Evolutionary conservation across 2,329 filamentous ascomycete species (phyloP), one percentile per base, ranked within the genome.

Genomic region (Venturiaceae sp.): DNA sequence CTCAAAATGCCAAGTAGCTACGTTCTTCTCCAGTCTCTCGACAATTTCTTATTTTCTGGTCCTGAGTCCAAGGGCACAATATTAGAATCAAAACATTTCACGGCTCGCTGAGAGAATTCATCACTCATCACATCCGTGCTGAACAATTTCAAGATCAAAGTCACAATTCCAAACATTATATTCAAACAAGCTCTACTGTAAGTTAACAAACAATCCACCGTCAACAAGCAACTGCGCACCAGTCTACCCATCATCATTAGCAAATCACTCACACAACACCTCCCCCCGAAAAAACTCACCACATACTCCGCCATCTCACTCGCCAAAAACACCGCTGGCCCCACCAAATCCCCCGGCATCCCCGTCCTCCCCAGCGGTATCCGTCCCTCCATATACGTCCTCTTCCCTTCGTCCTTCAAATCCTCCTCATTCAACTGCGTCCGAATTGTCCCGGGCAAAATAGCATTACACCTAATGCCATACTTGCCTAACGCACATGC

Each of bases 361-460:
- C 88, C 89, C n/a, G 86, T 81, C 64, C 89, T 77, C 0, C 88
- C 89, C 46, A 95, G 72, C 47, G 90, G 90, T 64, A 94, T 92
- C 61, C 90, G 77, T 2, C 82, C 83, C 72, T 94, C 88, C 86
- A 91, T 92, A 71, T 92, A 92, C 64, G 66, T 72, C 65, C 83
- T 77, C 81, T 94, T 95, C 62, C 69, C 75, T 3, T 85, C 83
- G 66, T 91, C 82, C n/a, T 77, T 80, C 65, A 95, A 73, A 73
- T 95, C 90, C 69, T 84, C 83, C 66, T 94, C 89, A 68, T 94
- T 95, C 59, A 95, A 73, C 76, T 91, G 88, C 32, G 90, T 95
- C 65, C 83, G 80, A 60, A 95, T 88, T 0, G 90, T 95, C 0
- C 90, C 90, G 0, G 90, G 90, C 14, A 95, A 73, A 58, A 95